Evolutionary conservation across 2,329 filamentous ascomycete genomes (phyloP), one percentile per base, ranked within the genome.

Genomic region (Reticulascus tulasneorum): DNA sequence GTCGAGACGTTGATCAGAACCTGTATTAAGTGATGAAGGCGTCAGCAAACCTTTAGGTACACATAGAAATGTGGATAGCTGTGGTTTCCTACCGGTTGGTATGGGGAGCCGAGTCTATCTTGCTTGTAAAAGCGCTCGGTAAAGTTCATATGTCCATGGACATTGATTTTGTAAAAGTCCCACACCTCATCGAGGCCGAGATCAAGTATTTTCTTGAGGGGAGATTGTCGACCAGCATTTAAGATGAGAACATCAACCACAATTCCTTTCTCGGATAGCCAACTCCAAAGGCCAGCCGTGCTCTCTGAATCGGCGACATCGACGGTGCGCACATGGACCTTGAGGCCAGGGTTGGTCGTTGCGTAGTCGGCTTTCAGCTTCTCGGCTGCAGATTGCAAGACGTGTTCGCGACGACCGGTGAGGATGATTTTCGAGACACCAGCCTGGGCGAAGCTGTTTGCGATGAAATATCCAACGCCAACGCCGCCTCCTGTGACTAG

Each of bases 401-500:
- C 48, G 6, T 49, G 45, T 1, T 45, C 22, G 3, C 57, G 59
- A 7, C 68, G 64, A 7, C 58, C 63, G 2, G 62, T 38, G 24
- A 75, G 51, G 9, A 63, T 56, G 19, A 72, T 51, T 2, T 46
- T 50, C 3, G 52, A 33, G 7, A 65, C 63, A 0, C 55, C 54
- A 0, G 70, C 71, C 2, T 48, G 38, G 9, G 60, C 55, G 44
- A 71, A 86, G 29, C 79, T 64, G 29, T 70, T 67, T 4, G 81
- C 80, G 11, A 83, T 73, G 1, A 77, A 75, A 37, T 77, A 75
- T 1, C 82, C 83, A 29, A 87, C 78, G 19, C 82, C 80, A 0
- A 69, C 71, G 1, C 75, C 74, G n/a, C 73, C 79, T 24, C 83
- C 83, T 2, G 78, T 82, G 51, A 88, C 77, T 9, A 87, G 63